Evolutionary conservation across 176 grass and related monocot genomes (phyloP).

Genomic region (Eremochloa ophiuroides): DNA sequence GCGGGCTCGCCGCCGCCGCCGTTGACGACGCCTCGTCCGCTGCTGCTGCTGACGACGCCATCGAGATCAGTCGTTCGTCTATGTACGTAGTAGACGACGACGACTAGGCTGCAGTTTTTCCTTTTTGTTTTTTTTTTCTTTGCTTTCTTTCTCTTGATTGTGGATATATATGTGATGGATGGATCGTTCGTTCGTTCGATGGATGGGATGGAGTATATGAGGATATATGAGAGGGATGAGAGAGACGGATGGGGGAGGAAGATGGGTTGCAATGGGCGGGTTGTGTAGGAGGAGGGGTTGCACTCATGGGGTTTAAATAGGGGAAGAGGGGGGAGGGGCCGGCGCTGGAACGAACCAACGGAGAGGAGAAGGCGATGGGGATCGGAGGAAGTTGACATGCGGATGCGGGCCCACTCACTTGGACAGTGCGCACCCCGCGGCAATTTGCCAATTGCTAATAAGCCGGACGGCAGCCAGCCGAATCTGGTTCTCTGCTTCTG

Average conservation of each 20-base stretch:
- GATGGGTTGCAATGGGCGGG: not conserved
- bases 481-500: too few species aligned
- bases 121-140: too few species aligned
- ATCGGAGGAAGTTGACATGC: not conserved
- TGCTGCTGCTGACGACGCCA: too few species aligned
- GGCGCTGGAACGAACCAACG: not conserved
- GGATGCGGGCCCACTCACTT: too few species aligned
- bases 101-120: too few species aligned
- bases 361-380: not conserved
- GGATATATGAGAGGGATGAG: not conserved
- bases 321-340: not conserved
- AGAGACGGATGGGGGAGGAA: not conserved
- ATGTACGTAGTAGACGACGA: too few species aligned
- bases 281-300: constrained; percentile 1
- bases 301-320: constrained; percentile 33
- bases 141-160: too few species aligned
- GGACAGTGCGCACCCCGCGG: too few species aligned
- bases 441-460: too few species aligned
- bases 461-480: too few species aligned
- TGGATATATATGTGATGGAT: not conserved
- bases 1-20: not conserved
- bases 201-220: too few species aligned
- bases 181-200: not conserved
- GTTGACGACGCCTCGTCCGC: not conserved
- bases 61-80: too few species aligned